Base-by-base conservation (phyloP, 2,329 filamentous ascomycete species). In the Fusarium pseudonygamai region DNA sequence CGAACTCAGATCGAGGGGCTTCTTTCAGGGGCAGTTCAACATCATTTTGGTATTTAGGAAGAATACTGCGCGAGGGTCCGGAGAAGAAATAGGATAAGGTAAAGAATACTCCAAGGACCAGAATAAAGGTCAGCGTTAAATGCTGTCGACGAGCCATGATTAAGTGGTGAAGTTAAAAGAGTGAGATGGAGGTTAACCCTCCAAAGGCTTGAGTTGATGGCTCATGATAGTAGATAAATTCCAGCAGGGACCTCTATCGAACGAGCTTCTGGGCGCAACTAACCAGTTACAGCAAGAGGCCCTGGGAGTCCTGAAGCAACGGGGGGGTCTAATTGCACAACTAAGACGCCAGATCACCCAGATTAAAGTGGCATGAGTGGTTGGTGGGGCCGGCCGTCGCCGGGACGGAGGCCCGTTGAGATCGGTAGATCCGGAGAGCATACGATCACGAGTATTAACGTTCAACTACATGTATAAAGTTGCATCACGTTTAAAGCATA, bases 81-180 rank as follows among this genome's bases (percentile, higher is more conserved):
- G 90, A 88, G 74, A 91, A 88, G 71, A 89, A 84, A 73, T 92
- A 88, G 45, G 88, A 87, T 64, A 93, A 74, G 77, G 88, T 86
- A 60, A 89, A 83, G 77, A 92, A 86, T 69, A 87, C 82, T 66
- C 87, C 83, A 74, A 90, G 84, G 73, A 86, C 85, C 73, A 91
- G 77, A 55, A 90, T 79, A 71, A 92, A 78, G 56, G 88, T 82
- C 73, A 88, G 78, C 36, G 88, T 84, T 66, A 91, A 79, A 75
- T 89, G 86, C 71, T 85, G 84, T 71, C 85, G 81, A 47, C 88
- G 86, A 69, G 87, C 85, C 88, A 90, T 90, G 56, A 24, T 57
- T 65, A 45, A 57, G 26, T 60, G 65, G 66, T 39, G 12, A 24
- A 36, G 24, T 28, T 63, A 36, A 73, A 75, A 62, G 73, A 76